These are phyloP conservation scores for Bruguiera parviflora DNA, from an alignment of 345 rosid genomes.

Conservation along the genomic window DNA sequence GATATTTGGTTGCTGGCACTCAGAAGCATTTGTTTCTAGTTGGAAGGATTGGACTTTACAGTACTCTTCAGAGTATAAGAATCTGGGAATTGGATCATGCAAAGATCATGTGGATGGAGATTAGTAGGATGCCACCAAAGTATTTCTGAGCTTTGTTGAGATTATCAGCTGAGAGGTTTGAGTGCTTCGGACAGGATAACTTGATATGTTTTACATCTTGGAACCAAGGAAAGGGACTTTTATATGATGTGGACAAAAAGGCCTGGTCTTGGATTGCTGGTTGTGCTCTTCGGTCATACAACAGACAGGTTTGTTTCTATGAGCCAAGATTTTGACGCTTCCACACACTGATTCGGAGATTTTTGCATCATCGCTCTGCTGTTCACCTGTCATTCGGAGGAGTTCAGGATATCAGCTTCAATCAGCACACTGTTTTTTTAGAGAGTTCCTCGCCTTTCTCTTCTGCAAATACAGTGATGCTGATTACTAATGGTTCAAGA, in stretches of 20 bases:
- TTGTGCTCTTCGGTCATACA: constrained; percentile 92
- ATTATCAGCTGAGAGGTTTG: constrained; percentile 93
- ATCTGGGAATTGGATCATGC: constrained; percentile 94
- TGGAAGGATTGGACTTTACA: constrained; percentile 91
- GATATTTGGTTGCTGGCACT: constrained; percentile 92
- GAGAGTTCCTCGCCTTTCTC: not conserved
- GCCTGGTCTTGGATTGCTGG: constrained; percentile 96
- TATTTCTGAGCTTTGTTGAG: constrained; percentile 81
- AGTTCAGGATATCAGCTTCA: constrained; percentile 8
- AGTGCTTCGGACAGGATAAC: constrained; percentile 96
- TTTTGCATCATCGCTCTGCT: not conserved
- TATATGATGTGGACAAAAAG: constrained; percentile 88
- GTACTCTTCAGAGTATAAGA: constrained; percentile 93
- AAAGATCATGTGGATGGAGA: constrained; percentile 78
- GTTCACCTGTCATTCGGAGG: constrained; percentile 2
- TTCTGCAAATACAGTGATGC: not conserved
- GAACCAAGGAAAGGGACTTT: constrained; percentile 93
- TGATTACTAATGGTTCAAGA: constrained; percentile 13
- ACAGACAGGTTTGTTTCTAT: constrained; percentile 89
- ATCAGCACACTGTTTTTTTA: constrained; percentile 1
- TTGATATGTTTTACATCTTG: constrained; percentile 94
- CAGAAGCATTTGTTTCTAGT: constrained; percentile 83
- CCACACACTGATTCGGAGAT: constrained; percentile 29
- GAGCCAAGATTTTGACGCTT: constrained; percentile 97
- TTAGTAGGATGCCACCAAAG: constrained; percentile 91